A percentile compares a stretch with the other conserved stretches of the same genome.
Evolutionary conservation across 2,329 filamentous ascomycete species (phyloP).

Genomic region (Nemania abortiva): DNA sequence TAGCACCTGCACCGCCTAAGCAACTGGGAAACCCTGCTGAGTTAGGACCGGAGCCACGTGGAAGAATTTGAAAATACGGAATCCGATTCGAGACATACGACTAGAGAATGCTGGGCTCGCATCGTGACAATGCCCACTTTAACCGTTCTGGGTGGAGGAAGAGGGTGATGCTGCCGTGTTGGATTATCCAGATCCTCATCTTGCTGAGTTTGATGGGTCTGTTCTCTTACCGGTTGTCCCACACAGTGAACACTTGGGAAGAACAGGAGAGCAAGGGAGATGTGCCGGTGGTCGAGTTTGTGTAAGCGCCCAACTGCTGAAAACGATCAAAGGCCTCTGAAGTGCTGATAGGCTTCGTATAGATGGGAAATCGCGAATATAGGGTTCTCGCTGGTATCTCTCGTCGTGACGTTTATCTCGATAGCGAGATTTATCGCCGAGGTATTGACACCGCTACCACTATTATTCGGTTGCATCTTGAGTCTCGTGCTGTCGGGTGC

Average conservation of each 20-base stretch:
- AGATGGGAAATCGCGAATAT: slow-evolving; percentile 68
- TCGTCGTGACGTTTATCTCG: slow-evolving; percentile 61
- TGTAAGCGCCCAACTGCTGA: slow-evolving; percentile 56
- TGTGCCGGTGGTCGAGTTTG: slow-evolving; percentile 61
- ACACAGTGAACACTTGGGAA: slow-evolving; percentile 59
- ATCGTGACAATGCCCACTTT: slow-evolving; percentile 66
- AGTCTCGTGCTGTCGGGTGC: slow-evolving; percentile 62
- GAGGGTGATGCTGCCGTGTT: slow-evolving; percentile 61
- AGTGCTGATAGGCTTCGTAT: slow-evolving; percentile 44
- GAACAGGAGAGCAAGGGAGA: slow-evolving; percentile 55
- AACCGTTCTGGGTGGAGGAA: slow-evolving; percentile 65
- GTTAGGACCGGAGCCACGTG: neutral
- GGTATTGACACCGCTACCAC: slow-evolving; percentile 65
- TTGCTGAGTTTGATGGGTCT: slow-evolving; percentile 62
- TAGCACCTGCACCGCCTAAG: neutral
- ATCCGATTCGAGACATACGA: neutral
- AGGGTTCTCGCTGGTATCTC: slow-evolving; percentile 60
- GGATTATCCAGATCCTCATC: slow-evolving; percentile 62
- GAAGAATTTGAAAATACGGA: neutral
- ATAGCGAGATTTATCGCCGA: slow-evolving; percentile 62
- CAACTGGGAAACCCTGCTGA: neutral
- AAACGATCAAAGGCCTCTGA: neutral
- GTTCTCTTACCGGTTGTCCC: slow-evolving; percentile 65
- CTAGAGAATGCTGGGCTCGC: slow-evolving; percentile 54
- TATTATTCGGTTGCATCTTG: slow-evolving; percentile 64